Percentiles rank a stretch among this genome's conserved stretches.
Evolutionary conservation across 2,329 filamentous ascomycete genomes (phyloP).

Genomic region (Rutstroemia sp.): DNA sequence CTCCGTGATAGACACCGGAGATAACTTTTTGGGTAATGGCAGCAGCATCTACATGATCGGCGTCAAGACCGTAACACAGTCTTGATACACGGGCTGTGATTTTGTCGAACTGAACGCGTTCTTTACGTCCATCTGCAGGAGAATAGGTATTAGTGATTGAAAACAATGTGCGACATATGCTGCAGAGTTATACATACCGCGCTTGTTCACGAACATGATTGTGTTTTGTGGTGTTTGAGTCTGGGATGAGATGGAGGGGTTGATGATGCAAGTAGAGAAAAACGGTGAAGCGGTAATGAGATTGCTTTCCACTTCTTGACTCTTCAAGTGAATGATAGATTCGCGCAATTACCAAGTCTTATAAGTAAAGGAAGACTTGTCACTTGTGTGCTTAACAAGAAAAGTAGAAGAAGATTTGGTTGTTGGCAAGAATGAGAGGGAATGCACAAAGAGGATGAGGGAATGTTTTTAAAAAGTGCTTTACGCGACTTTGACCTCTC

Average conservation of each 20-base stretch:
- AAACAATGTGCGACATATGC: neutral
- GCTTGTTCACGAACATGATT: conserved; percentile 31
- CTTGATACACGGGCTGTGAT: conserved; percentile 98
- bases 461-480: conserved; percentile 14
- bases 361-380: too few species aligned
- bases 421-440: neutral
- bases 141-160: neutral
- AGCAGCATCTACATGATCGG: conserved; percentile 92
- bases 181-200: conserved; percentile 26
- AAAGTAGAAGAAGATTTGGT: neutral
- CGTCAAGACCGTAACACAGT: conserved; percentile 94
- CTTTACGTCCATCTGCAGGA: conserved; percentile 85
- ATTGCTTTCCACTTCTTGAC: too few species aligned
- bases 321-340: too few species aligned
- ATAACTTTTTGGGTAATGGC: conserved; percentile 99
- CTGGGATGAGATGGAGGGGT: conserved; percentile 12
- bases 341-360: too few species aligned
- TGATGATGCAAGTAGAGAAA: neutral
- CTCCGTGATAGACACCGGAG: conserved; percentile 96
- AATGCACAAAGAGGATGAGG: neutral
- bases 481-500: conserved; percentile 10
- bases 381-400: neutral
- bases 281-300: too few species aligned
- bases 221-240: conserved; percentile 11
- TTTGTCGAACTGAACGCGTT: conserved; percentile 99